Evolutionary conservation across 148 eudicot genomes (phyloP), one percentile per base, ranked within the genome.

Genomic region (Silene latifolia): DNA sequence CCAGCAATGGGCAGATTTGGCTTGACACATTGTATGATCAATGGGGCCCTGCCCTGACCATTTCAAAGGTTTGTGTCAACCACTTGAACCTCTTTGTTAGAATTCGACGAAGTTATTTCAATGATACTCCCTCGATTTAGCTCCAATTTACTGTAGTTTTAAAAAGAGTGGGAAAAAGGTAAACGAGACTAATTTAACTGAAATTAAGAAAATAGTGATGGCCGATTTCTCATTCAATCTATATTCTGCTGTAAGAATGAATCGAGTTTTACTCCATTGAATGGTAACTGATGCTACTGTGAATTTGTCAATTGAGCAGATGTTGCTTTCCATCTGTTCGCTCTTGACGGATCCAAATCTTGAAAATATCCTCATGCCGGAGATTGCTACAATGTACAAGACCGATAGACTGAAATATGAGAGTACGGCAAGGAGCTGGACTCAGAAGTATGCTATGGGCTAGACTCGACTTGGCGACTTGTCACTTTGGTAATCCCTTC

Each of bases 351-450:
- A 93, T 74, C 93, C 96, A 42, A 86, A 93, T 79, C 98, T 91
- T 3, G 98, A 90, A 73, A 93, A 90, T 67, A 89, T 89, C 2
- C 81, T 93, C 73, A 91, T 85, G 74, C 98, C 96, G 1, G 98
- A 93, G 79, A 90, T 93, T 32, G 93, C 93, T 23, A 89, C 87
- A 82, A 93, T 93, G 93, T 93, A 93, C 84, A 90, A 90, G 87
- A 89, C 90, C 23, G 98, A 93, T 79, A 76, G 81, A 82, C 81
- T 78, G 76, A 93, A 89, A 82, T 93, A 92, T 35, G 98, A 92
- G 87, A 87, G 84, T 67, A 92, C 96, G n/a, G 93, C 96, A 51
- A 83, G 93, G 83, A 90, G 91, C 93, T 92, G 98, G 98, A 90
- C 98, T 70, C 96, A 92, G 80, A 90, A 87, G 82, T 92, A 92